These are phyloP conservation scores for Geosiphon pyriformis DNA, from an alignment of 192 early-diverging fungal genomes.

Conservation along the genomic window DNA sequence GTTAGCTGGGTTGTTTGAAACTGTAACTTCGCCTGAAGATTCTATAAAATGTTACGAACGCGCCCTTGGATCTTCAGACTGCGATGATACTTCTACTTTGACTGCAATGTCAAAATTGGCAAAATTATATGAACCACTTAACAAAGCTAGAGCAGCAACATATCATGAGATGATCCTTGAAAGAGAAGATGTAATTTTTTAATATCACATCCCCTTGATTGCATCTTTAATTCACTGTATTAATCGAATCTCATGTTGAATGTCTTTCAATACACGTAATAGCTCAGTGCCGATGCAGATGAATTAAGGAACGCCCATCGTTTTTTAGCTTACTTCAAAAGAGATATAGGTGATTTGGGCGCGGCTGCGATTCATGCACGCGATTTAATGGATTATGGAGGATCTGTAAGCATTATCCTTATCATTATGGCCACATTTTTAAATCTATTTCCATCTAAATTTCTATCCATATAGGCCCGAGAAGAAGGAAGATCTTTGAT, in stretches of 20 bases:
- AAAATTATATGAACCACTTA: constrained; percentile 51
- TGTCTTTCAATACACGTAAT: not conserved
- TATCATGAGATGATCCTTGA: not conserved
- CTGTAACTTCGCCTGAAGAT: constrained; percentile 39
- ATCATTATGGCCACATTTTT: too few species aligned
- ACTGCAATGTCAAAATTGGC: constrained; percentile 53
- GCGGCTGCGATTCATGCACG: constrained; percentile 33
- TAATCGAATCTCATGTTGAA: too few species aligned
- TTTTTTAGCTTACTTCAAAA: constrained; percentile 34
- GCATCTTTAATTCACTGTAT: not conserved
- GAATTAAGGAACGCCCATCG: constrained; percentile 37
- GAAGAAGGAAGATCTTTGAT: not conserved
- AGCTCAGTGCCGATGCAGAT: constrained; percentile 19
- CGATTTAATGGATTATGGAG: constrained; percentile 25
- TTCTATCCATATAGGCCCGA: not conserved
- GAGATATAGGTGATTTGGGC: constrained; percentile 27
- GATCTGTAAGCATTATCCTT: not conserved
- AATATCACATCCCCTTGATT: not conserved
- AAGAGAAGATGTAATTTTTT: not conserved
- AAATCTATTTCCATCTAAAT: not conserved
- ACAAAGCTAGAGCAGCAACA: constrained; percentile 43
- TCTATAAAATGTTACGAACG: constrained; percentile 75
- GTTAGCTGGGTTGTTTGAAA: constrained; percentile 71
- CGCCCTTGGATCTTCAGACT: constrained; percentile 62
- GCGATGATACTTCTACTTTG: constrained; percentile 30